These are phyloP conservation scores for Meyerozyma smithsonii DNA, from an alignment of 1,139 yeast genomes.

Conservation along the genomic window DNA sequence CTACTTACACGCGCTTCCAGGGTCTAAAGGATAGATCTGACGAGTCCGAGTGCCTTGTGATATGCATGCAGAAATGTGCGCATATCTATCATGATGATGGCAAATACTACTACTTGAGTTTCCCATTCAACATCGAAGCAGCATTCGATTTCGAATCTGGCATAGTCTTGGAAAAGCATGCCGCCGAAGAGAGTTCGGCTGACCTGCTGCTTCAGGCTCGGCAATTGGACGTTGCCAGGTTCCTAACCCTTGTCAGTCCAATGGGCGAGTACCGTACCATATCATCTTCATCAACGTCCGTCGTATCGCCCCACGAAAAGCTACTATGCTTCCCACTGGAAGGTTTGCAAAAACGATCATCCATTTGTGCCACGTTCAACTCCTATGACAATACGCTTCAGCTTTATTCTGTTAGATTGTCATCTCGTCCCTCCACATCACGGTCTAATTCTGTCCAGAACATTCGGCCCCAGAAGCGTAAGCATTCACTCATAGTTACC, in stretches of 20 bases:
- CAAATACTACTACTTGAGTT: constrained; percentile 49
- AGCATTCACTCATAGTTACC: constrained; percentile 28
- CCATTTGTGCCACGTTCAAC: constrained; percentile 53
- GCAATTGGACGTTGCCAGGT: constrained; percentile 33
- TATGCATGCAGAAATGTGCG: constrained; percentile 47
- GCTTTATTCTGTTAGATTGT: constrained; percentile 48
- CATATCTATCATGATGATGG: constrained; percentile 59
- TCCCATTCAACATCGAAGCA: constrained; percentile 56
- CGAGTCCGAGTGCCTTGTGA: constrained; percentile 34
- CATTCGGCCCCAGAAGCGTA: constrained; percentile 16
- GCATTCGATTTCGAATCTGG: constrained; percentile 65
- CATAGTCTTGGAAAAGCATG: constrained; percentile 51
- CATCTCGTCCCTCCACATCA: constrained; percentile 20
- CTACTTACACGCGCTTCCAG: constrained; percentile 44
- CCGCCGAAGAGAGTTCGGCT: constrained; percentile 12
- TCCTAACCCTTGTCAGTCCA: constrained; percentile 66
- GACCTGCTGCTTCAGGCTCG: constrained; percentile 17
- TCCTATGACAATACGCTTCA: constrained; percentile 37
- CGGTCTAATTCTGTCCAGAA: constrained; percentile 3
- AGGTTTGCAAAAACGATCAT: constrained; percentile 26
- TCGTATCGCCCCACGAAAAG: constrained; percentile 55
- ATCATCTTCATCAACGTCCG: constrained; percentile 66
- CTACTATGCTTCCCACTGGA: constrained; percentile 46
- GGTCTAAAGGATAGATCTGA: constrained; percentile 4
- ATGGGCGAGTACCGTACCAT: constrained; percentile 63